Evolutionary conservation across 768 basidiomycete genomes (phyloP).

Genomic region (Antrodiella citrinella): DNA sequence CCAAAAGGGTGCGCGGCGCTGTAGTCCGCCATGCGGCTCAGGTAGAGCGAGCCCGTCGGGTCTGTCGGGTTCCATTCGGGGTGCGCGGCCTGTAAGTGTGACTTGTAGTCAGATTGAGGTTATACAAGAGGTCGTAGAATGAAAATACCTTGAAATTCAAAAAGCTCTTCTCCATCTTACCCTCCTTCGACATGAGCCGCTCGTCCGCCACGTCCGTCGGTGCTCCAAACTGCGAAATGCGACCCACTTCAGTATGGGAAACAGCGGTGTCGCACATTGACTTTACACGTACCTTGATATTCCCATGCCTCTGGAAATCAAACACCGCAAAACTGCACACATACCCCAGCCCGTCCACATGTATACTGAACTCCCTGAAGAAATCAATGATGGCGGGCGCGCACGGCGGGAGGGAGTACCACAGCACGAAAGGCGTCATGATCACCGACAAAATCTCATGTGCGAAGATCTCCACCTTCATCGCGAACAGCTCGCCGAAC

Average conservation of each 20-base stretch:
- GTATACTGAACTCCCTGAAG: slow-evolving; percentile 96
- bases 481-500: slow-evolving; percentile 88
- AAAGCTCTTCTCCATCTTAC: slow-evolving; percentile 99
- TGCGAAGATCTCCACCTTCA: slow-evolving; percentile 82
- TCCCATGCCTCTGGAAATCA: slow-evolving; percentile 92
- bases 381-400: slow-evolving; percentile 93
- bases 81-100: slow-evolving; percentile 60
- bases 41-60: slow-evolving; percentile 83
- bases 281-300: slow-evolving; percentile 72
- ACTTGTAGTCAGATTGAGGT: too few relatives aligned
- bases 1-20: slow-evolving; percentile 34
- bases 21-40: slow-evolving; percentile 74
- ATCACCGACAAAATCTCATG: slow-evolving; percentile 89
- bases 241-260: too few relatives aligned
- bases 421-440: slow-evolving; percentile 88
- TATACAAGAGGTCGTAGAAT: background rate
- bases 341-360: slow-evolving; percentile 93
- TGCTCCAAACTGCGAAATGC: slow-evolving; percentile 72
- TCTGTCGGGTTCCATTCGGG: slow-evolving; percentile 94
- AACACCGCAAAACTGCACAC: slow-evolving; percentile 98
- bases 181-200: slow-evolving; percentile 78
- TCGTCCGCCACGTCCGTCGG: slow-evolving; percentile 61
- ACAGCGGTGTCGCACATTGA: background rate
- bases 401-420: slow-evolving; percentile 85
- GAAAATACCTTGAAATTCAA: slow-evolving; percentile 73